phyloP scores from a whole-genome alignment of 768 basidiomycete genomes.

The Asterophora parasitica region DNA sequence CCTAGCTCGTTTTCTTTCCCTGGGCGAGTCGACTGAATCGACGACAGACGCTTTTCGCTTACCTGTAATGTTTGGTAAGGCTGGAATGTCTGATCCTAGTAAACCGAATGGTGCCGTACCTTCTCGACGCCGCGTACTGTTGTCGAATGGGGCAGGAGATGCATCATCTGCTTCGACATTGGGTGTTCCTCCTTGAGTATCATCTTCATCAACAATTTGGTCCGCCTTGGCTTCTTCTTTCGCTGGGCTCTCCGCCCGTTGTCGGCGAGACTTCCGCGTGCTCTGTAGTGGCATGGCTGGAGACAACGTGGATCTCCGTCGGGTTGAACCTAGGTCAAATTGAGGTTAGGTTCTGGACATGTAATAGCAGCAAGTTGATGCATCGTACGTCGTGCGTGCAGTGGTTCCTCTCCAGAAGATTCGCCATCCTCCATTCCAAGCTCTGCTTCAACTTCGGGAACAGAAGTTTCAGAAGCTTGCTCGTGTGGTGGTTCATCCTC shows the following conservation, averaged over 20 bases:
- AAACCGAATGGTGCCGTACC: constrained; percentile 14
- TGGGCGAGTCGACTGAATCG: constrained; percentile 41
- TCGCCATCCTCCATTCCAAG: constrained; percentile 16
- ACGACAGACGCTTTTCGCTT: constrained; percentile 63
- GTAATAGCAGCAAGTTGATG: not conserved
- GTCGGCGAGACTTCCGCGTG: constrained; percentile 26
- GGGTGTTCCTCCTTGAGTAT: constrained; percentile 23
- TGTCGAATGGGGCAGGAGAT: constrained; percentile 25
- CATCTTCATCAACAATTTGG: constrained; percentile 21
- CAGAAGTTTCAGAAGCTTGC: not conserved
- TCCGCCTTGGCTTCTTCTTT: constrained; percentile 14
- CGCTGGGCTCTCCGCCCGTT: constrained; percentile 14
- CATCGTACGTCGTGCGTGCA: constrained; percentile 31
- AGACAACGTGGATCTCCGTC: constrained; percentile 33
- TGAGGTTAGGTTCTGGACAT: not conserved
- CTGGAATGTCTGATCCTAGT: not conserved
- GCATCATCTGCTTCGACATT: constrained; percentile 27
- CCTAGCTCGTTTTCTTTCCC: constrained; percentile 54
- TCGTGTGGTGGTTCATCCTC: not conserved
- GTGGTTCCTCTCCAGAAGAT: constrained; percentile 30
- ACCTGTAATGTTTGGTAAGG: constrained; percentile 28
- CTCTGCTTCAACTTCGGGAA: constrained; percentile 15
- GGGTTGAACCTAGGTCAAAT: constrained; percentile 31
- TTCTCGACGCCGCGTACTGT: constrained; percentile 24
- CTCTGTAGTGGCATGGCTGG: constrained; percentile 24